phyloP scores from a whole-genome alignment of 1,139 yeast species.

The Yarrowia galli region DNA sequence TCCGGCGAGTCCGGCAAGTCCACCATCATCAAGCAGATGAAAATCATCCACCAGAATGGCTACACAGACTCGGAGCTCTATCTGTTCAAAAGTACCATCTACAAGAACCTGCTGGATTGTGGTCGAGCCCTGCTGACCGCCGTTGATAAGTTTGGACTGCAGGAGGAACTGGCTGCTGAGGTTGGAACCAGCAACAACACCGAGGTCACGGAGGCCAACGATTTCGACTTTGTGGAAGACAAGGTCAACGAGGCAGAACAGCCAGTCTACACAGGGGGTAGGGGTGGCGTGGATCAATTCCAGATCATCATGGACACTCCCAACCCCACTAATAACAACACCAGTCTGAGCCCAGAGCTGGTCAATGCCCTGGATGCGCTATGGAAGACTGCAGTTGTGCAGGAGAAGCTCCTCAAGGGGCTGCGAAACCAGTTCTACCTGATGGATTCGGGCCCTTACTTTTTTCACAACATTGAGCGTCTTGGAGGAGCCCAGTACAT shows the following conservation, averaged over 20 bases:
- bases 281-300: constrained; percentile 13
- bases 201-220: constrained; percentile 7
- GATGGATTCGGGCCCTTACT: constrained; percentile 86
- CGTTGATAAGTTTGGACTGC: constrained; percentile 49
- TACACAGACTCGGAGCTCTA: constrained; percentile 66
- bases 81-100: constrained; percentile 72
- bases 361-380: constrained; percentile 50
- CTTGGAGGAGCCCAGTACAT: constrained; percentile 66
- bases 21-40: constrained; percentile 77
- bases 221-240: constrained; percentile 38
- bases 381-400: constrained; percentile 67
- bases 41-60: constrained; percentile 74
- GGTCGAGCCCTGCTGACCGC: constrained; percentile 67
- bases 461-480: constrained; percentile 71
- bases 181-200: not conserved
- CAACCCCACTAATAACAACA: constrained; percentile 45
- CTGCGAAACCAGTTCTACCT: constrained; percentile 80
- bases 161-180: constrained; percentile 26
- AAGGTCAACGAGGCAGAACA: constrained; percentile 26
- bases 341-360: constrained; percentile 46
- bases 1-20: constrained; percentile 82
- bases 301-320: constrained; percentile 29
- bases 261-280: not conserved
- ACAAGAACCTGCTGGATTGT: constrained; percentile 69
- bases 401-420: constrained; percentile 59